Conservation (phyloP, 2,329 filamentous ascomycete genomes). For the Botryotinia convoluta region DNA sequence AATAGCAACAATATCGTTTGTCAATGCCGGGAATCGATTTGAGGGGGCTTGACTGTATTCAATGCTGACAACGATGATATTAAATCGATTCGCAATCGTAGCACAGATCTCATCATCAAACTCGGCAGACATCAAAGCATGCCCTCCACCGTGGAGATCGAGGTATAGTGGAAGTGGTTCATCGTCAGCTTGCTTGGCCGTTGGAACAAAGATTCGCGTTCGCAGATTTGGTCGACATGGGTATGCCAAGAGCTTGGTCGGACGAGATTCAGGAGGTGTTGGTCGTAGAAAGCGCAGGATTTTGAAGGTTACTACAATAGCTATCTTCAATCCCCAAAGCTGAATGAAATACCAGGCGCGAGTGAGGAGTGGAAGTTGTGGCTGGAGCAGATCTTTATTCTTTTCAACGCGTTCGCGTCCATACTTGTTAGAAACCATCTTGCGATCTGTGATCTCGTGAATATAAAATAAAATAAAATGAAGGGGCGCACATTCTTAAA, state of each 20-base stretch:
- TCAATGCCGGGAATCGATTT: constrained; percentile 44
- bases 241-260: constrained; percentile 26
- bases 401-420: background rate
- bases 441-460: background rate
- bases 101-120: constrained; percentile 49
- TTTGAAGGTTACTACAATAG: constrained; percentile 15
- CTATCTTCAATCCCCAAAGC: constrained; percentile 23
- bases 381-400: constrained; percentile 12
- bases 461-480: background rate
- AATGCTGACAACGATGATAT: constrained; percentile 47
- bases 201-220: constrained; percentile 44
- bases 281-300: constrained; percentile 16
- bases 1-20: constrained; percentile 48
- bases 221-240: constrained; percentile 32
- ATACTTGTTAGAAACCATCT: constrained; percentile 10
- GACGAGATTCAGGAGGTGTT: constrained; percentile 14
- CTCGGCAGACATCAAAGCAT: constrained; percentile 44
- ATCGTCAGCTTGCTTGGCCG: constrained; percentile 37
- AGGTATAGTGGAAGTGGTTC: constrained; percentile 45
- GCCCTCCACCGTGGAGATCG: constrained; percentile 53
- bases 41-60: constrained; percentile 50
- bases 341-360: constrained; percentile 22
- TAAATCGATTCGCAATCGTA: constrained; percentile 42
- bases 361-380: constrained; percentile 18
- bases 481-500: background rate